phyloP scores from a whole-genome alignment of 1,284 basidiomycete genomes.

The Singerocomus rubriflavus region DNA sequence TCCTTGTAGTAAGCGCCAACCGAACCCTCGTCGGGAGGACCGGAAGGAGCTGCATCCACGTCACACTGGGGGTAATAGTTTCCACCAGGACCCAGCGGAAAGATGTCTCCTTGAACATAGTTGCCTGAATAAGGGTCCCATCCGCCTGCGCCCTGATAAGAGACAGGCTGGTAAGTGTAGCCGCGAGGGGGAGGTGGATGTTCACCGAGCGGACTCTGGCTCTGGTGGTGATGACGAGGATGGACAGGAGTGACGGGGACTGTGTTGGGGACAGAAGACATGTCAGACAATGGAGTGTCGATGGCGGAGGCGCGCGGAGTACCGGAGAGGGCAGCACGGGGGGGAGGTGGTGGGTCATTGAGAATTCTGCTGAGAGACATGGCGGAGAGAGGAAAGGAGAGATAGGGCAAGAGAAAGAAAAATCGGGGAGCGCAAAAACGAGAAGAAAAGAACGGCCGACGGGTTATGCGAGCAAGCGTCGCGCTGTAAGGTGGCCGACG shows the following conservation, averaged over 20 bases:
- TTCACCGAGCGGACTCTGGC: slow-evolving; percentile 31
- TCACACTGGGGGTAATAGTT: slow-evolving; percentile 37
- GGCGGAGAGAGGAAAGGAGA: not conserved
- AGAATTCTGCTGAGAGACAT: slow-evolving; percentile 77
- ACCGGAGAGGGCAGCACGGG: slow-evolving; percentile 11
- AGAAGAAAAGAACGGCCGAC: slow-evolving; percentile 4
- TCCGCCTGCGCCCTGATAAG: slow-evolving; percentile 38
- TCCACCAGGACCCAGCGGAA: slow-evolving; percentile 37
- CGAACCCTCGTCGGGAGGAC: slow-evolving; percentile 31
- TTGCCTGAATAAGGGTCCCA: slow-evolving; percentile 42
- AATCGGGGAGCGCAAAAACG: slow-evolving; percentile 7
- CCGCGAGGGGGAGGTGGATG: slow-evolving; percentile 34
- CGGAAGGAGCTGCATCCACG: slow-evolving; percentile 17
- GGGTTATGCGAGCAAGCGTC: slow-evolving; percentile 2
- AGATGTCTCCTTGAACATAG: slow-evolving; percentile 38
- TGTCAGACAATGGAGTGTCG: slow-evolving; percentile 30
- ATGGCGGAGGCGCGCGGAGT: slow-evolving; percentile 17
- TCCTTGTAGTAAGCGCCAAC: slow-evolving; percentile 35
- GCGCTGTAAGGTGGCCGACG: slow-evolving; percentile 2
- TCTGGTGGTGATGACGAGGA: slow-evolving; percentile 27
- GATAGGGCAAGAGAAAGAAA: slow-evolving; percentile 1
- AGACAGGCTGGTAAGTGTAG: slow-evolving; percentile 33
- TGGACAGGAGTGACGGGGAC: slow-evolving; percentile 20
- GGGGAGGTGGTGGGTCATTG: slow-evolving; percentile 58
- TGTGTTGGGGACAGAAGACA: slow-evolving; percentile 25